These are phyloP conservation scores for Tulasnella sp. DNA, from an alignment of 768 basidiomycete genomes.

Conservation along the genomic window DNA sequence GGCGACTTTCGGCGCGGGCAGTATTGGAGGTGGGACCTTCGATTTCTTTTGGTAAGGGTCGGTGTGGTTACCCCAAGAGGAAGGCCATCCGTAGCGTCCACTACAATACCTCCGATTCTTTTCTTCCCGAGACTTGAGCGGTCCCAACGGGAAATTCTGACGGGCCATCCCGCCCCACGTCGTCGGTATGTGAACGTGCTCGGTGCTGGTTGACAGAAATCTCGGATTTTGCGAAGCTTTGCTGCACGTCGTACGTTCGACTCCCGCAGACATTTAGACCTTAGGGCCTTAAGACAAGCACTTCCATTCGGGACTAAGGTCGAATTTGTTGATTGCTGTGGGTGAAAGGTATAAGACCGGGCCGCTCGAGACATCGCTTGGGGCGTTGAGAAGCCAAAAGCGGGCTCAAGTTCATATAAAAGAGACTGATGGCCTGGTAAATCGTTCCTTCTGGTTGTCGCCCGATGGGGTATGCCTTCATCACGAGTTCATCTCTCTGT, in stretches of 20 bases:
- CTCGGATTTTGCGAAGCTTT: neutral
- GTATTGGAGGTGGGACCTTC: neutral
- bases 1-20: neutral
- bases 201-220: neutral
- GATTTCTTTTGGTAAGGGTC: neutral
- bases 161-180: neutral
- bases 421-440: neutral
- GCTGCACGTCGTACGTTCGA: neutral
- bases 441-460: neutral
- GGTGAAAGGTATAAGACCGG: neutral
- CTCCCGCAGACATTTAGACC: neutral
- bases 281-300: neutral
- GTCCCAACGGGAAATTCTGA: neutral
- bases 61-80: neutral
- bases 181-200: constrained; percentile 4
- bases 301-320: neutral
- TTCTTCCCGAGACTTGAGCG: constrained; percentile 7
- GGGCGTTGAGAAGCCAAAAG: neutral
- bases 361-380: neutral
- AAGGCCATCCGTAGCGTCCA: neutral
- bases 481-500: neutral
- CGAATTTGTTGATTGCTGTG: neutral
- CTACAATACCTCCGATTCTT: neutral
- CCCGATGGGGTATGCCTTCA: neutral
- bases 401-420: neutral